Conservation (phyloP, 139 green algal species). For the Chlorella sorokiniana region DNA sequence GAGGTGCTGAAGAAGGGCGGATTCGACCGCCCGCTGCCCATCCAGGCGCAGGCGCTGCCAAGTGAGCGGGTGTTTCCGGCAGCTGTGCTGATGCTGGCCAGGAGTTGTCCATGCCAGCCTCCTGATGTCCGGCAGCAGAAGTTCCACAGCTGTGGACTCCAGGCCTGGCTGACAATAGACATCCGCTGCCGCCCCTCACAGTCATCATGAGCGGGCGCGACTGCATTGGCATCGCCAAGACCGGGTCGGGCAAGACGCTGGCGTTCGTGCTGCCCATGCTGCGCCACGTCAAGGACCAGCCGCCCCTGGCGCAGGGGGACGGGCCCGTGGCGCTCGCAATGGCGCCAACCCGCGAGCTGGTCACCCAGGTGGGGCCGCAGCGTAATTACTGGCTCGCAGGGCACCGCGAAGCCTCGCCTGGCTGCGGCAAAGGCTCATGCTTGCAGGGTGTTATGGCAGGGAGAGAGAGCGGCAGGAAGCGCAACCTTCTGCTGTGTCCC, state of each 20-base stretch:
- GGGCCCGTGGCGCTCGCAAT: slow-evolving; percentile 92
- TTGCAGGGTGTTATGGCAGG: too few species aligned
- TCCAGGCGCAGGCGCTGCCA: slow-evolving; percentile 96
- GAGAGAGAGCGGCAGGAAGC: too few species aligned
- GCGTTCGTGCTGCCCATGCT: slow-evolving; percentile 97
- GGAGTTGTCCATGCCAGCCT: too few species aligned
- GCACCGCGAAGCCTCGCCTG: neutral
- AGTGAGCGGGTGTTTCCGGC: slow-evolving; percentile 46
- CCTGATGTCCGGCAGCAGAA: too few species aligned
- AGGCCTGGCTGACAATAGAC: too few species aligned
- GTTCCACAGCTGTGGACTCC: too few species aligned
- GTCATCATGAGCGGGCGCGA: slow-evolving; percentile 95
- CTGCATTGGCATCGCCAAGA: slow-evolving; percentile 99
- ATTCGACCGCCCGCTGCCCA: slow-evolving; percentile 88
- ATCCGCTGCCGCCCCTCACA: too few species aligned
- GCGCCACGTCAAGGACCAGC: slow-evolving; percentile 96
- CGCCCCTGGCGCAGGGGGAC: slow-evolving; percentile 75
- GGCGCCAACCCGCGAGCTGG: slow-evolving; percentile 95
- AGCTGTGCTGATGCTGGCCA: neutral
- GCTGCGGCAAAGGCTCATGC: too few species aligned
- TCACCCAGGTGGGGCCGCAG: slow-evolving; percentile 78
- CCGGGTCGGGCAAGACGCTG: slow-evolving; percentile 96
- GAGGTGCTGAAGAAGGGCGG: slow-evolving; percentile 77
- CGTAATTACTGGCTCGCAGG: neutral
- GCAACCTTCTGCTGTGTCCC: neutral